Conservation (phyloP, 2,329 filamentous ascomycete genomes). For the Didymella pinodella region DNA sequence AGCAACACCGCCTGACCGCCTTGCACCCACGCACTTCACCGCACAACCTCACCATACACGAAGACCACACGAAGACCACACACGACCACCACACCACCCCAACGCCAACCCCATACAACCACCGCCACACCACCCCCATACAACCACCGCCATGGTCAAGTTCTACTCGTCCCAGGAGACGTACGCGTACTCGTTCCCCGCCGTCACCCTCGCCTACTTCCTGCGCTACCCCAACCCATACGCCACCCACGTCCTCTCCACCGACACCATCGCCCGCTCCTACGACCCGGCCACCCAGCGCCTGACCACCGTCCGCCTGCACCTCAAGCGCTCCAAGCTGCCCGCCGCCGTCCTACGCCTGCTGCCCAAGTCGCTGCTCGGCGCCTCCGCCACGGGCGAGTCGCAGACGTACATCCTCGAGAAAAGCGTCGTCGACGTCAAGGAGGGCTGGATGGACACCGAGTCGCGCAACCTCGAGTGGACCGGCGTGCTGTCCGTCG, state of each 20-base stretch:
- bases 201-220: slow-evolving; percentile 88
- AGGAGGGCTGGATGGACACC: slow-evolving; percentile 82
- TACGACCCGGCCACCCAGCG: slow-evolving; percentile 77
- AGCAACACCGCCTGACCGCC: slow-evolving; percentile 31
- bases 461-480: slow-evolving; percentile 84
- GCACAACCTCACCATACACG: not conserved
- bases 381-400: slow-evolving; percentile 65
- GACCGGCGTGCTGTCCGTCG: slow-evolving; percentile 78
- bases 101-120: not conserved
- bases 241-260: slow-evolving; percentile 80
- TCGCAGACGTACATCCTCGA: slow-evolving; percentile 84
- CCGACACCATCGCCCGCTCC: slow-evolving; percentile 78
- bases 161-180: slow-evolving; percentile 67
- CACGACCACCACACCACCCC: slow-evolving; percentile 7
- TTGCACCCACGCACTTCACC: not conserved
- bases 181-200: slow-evolving; percentile 83
- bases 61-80: not conserved
- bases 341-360: slow-evolving; percentile 78
- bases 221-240: slow-evolving; percentile 89
- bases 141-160: slow-evolving; percentile 56
- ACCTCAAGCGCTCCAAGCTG: slow-evolving; percentile 82
- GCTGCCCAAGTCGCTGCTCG: slow-evolving; percentile 72
- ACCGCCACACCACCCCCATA: slow-evolving; percentile 10
- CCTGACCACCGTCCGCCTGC: slow-evolving; percentile 79
- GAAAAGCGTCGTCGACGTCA: slow-evolving; percentile 78